A percentile compares a stretch with the other conserved stretches of the same genome.
These are phyloP conservation scores for Komagataella kurtzmanii DNA, from an alignment of 805 yeast genomes.

Conservation along the genomic window DNA sequence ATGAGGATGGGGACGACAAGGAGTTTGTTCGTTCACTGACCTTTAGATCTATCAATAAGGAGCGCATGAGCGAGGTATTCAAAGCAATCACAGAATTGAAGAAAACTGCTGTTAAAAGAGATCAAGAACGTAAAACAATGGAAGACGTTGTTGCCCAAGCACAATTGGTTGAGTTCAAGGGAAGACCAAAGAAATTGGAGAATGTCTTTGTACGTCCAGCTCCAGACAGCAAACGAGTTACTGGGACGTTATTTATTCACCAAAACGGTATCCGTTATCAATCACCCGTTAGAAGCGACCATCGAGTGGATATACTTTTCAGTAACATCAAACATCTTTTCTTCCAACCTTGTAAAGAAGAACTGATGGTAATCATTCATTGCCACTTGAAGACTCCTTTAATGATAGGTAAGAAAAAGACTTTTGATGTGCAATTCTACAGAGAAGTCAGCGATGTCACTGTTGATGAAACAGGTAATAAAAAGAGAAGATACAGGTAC, in stretches of 20 bases:
- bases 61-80: slow-evolving; percentile 80
- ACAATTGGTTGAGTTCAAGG: slow-evolving; percentile 65
- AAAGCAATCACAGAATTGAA: slow-evolving; percentile 86
- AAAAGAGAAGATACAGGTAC: slow-evolving; percentile 73
- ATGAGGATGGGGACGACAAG: slow-evolving; percentile 78
- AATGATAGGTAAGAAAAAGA: slow-evolving; percentile 91
- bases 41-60: slow-evolving; percentile 79
- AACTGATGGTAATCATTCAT: slow-evolving; percentile 83
- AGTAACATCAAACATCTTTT: slow-evolving; percentile 86
- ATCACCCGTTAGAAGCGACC: slow-evolving; percentile 74
- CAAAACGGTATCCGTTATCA: slow-evolving; percentile 94
- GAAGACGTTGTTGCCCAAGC: slow-evolving; percentile 95
- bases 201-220: slow-evolving; percentile 87
- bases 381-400: slow-evolving; percentile 87
- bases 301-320: slow-evolving; percentile 76
- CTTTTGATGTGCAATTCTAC: slow-evolving; percentile 90
- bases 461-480: slow-evolving; percentile 93
- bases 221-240: slow-evolving; percentile 92
- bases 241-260: slow-evolving; percentile 84
- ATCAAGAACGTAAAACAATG: slow-evolving; percentile 77
- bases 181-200: slow-evolving; percentile 79
- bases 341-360: slow-evolving; percentile 94
- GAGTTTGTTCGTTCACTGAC: slow-evolving; percentile 81
- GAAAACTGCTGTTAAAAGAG: slow-evolving; percentile 82
- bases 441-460: slow-evolving; percentile 94